Evolutionary conservation across 169 alveolate genomes (phyloP).

Genomic region (Cyclospora cayetanensis): DNA sequence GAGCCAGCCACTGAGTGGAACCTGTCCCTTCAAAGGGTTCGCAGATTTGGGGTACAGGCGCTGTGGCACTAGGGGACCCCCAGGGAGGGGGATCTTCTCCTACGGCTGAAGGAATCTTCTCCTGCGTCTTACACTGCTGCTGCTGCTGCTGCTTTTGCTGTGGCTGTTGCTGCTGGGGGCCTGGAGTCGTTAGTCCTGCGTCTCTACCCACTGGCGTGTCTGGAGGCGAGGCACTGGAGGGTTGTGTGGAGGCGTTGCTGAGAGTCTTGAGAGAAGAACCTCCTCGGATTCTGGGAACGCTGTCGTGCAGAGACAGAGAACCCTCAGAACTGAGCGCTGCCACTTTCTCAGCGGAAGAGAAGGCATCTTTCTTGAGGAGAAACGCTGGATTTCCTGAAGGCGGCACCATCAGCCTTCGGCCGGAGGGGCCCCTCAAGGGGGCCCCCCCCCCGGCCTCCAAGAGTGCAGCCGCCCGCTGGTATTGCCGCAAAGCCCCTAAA

Average conservation of each 20-base stretch:
- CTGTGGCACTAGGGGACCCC: too few species aligned
- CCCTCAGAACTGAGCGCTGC: too few species aligned
- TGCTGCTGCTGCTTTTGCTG: not conserved
- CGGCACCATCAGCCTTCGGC: not conserved
- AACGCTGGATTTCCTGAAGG: not conserved
- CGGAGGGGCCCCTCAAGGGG: not conserved
- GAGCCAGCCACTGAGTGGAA: too few species aligned
- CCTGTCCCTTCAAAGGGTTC: too few species aligned
- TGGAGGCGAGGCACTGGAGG: conserved; percentile 54
- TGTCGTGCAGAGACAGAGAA: too few species aligned
- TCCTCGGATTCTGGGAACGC: not conserved
- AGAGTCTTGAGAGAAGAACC: conserved; percentile 20
- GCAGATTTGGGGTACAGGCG: too few species aligned
- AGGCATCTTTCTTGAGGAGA: not conserved
- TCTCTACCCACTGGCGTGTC: conserved; percentile 45
- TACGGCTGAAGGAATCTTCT: not conserved
- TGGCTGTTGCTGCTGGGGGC: conserved; percentile 21
- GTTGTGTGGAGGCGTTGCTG: conserved; percentile 50
- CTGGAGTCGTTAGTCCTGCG: not conserved
- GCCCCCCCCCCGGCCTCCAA: too few species aligned
- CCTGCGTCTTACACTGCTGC: not conserved
- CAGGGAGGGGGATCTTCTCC: not conserved
- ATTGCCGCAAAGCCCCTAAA: not conserved
- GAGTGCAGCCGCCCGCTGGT: conserved; percentile 18
- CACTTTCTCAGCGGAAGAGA: too few species aligned